phyloP scores from a whole-genome alignment of 495 filamentous ascomycete species.

The Penicillium cinerascens region DNA sequence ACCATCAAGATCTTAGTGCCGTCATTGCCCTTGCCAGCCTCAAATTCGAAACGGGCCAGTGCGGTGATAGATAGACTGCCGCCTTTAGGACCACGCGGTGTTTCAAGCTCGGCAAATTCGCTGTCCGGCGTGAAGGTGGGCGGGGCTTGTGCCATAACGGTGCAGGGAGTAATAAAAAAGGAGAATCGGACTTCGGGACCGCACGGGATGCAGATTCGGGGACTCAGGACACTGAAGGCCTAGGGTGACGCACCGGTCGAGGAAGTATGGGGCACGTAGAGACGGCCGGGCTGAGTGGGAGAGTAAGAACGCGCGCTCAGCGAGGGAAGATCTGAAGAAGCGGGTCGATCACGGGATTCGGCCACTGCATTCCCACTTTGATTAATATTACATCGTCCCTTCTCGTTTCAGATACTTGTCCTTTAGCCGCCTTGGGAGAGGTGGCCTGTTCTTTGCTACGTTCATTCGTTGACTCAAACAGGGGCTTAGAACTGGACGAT shows the following conservation, averaged over 20 bases:
- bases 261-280: not conserved
- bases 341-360: constrained; percentile 16
- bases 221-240: not conserved
- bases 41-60: constrained; percentile 81
- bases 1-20: constrained; percentile 85
- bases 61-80: constrained; percentile 43
- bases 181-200: constrained; percentile 1
- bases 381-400: too few species aligned
- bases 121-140: constrained; percentile 36
- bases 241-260: constrained; percentile 2
- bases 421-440: too few species aligned
- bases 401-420: too few species aligned
- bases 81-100: constrained; percentile 19
- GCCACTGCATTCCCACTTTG: too few species aligned
- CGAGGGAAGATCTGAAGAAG: not conserved
- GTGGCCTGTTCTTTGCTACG: too few species aligned
- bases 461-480: too few species aligned
- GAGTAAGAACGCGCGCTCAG: not conserved
- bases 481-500: too few species aligned
- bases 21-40: constrained; percentile 69
- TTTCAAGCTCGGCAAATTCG: constrained; percentile 34
- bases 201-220: constrained; percentile 2
- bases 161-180: not conserved
- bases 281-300: not conserved
- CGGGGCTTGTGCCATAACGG: constrained; percentile 19